Conservation (phyloP, 768 basidiomycete genomes). For the Rhizopogon vinicolor region DNA sequence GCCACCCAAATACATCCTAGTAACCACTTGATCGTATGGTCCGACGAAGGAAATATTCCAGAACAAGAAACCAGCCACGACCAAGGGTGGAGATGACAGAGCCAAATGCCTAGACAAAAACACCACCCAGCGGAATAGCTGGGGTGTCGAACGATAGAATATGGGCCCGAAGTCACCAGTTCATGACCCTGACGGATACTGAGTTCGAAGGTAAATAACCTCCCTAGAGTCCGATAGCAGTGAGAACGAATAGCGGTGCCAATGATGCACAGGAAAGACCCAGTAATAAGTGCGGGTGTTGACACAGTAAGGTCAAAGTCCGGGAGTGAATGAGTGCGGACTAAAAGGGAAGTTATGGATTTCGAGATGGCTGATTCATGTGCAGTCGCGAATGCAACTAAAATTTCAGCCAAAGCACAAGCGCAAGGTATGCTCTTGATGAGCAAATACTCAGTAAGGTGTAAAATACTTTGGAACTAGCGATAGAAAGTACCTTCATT, state of each 20-base stretch:
- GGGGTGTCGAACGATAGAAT: slow-evolving; percentile 11
- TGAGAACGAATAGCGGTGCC: no score
- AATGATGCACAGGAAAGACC: no score
- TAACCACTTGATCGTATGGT: background rate
- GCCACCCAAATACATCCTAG: background rate
- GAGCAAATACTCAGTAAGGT: background rate
- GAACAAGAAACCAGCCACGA: background rate
- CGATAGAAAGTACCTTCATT: background rate
- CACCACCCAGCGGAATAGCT: slow-evolving; percentile 4
- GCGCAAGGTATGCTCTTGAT: background rate
- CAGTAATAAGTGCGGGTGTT: no score
- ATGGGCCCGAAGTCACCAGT: slow-evolving; percentile 36
- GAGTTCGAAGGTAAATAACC: slow-evolving; percentile 37
- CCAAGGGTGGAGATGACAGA: background rate
- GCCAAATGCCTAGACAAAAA: slow-evolving; percentile 1
- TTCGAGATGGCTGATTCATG: no score
- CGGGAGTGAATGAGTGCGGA: slow-evolving; percentile 4
- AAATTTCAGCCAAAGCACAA: background rate
- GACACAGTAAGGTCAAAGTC: no score
- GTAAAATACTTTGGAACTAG: background rate
- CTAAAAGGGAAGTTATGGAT: background rate
- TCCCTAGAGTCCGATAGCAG: slow-evolving; percentile 32
- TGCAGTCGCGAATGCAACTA: background rate
- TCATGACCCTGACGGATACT: slow-evolving; percentile 29
- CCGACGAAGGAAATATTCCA: slow-evolving; percentile 1